Conservation (phyloP, 2,329 filamentous ascomycete genomes). For the Macrophomina phaseolina region DNA sequence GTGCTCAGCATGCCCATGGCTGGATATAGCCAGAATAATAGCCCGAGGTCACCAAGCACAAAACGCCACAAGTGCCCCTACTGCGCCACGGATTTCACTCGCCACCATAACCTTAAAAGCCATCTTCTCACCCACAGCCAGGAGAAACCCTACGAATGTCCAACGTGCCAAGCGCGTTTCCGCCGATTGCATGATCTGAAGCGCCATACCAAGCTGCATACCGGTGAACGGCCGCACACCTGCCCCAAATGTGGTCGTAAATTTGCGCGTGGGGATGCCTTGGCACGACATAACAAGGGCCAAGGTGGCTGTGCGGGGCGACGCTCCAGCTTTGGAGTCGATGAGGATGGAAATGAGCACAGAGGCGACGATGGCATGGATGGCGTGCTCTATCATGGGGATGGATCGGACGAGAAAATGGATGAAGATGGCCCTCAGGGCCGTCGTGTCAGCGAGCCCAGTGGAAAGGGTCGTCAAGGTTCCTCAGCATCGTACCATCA, state of each 20-base stretch:
- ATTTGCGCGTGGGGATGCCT: constrained; percentile 92
- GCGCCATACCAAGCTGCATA: constrained; percentile 94
- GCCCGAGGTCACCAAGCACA: constrained; percentile 71
- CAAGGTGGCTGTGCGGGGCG: constrained; percentile 93
- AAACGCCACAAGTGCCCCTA: constrained; percentile 98
- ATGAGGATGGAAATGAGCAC: constrained; percentile 66
- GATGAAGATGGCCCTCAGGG: constrained; percentile 59
- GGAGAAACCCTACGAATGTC: constrained; percentile 95
- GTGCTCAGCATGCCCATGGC: constrained; percentile 65
- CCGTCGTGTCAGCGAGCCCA: constrained; percentile 73
- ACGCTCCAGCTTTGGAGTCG: constrained; percentile 81
- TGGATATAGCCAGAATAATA: constrained; percentile 60
- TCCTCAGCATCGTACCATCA: constrained; percentile 67
- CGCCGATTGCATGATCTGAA: constrained; percentile 93
- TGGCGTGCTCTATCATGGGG: constrained; percentile 61
- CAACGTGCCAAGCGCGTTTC: constrained; percentile 92
- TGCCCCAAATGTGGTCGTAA: constrained; percentile 94
- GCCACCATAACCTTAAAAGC: constrained; percentile 96
- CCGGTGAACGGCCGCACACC: constrained; percentile 91
- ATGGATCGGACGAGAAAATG: constrained; percentile 63
- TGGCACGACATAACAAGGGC: constrained; percentile 94
- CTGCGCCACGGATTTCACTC: constrained; percentile 94
- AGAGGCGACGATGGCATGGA: constrained; percentile 66
- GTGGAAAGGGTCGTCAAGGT: constrained; percentile 67
- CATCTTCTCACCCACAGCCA: constrained; percentile 97